Evolutionary conservation across 2,329 filamentous ascomycete species (phyloP), one percentile per base, ranked within the genome.

Genomic region (Ophiocordyceps robertsii): DNA sequence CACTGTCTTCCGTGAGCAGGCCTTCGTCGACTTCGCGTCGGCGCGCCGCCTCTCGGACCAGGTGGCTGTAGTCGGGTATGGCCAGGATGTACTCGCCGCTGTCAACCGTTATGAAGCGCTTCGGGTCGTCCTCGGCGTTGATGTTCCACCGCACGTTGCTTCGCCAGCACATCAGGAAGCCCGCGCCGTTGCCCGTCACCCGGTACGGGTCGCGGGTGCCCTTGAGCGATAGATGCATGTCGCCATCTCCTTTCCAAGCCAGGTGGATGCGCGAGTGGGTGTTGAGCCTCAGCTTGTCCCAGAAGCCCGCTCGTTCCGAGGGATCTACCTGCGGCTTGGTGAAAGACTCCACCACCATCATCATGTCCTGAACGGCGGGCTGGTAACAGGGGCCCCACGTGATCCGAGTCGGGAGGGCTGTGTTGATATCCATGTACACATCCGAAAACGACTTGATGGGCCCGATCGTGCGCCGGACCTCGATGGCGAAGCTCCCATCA

Each of bases 331-430:
- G 89, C 8, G 90, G 87, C 58, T 98, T 98, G 1, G 90, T 95
- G 59, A 98, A 96, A 3, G 85, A 90, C 62, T 98, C 92, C 47
- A 98, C 84, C 24, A 89, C 89, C 75, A 96, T 95, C 92, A 98
- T 98, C 84, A 96, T 95, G 56, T 98, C 93, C 60, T 98, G 92
- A 39, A 98, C 90, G 2, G 90, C 90, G 27, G 93, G 92, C 56
- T 98, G 93, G 56, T 96, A 98, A 2, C 89, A 95, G 38, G 92
- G 89, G 8, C 89, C 89, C 93, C 92, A 98, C 0, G 90, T 95
- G 42, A 98, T 90, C 37, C 85, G 80, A 1, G 92, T 98, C 2
- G 93, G 86, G 45, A 90, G 77, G 42, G 82, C 84, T 2, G 90
- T 95, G 60, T 96, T 95, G 60, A 98, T 89, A 49, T 95, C 85